Percentiles rank a stretch among this genome's conserved stretches.
Conservation (phyloP, 2,329 filamentous ascomycete genomes). For the Ophiostoma angusticollis region DNA sequence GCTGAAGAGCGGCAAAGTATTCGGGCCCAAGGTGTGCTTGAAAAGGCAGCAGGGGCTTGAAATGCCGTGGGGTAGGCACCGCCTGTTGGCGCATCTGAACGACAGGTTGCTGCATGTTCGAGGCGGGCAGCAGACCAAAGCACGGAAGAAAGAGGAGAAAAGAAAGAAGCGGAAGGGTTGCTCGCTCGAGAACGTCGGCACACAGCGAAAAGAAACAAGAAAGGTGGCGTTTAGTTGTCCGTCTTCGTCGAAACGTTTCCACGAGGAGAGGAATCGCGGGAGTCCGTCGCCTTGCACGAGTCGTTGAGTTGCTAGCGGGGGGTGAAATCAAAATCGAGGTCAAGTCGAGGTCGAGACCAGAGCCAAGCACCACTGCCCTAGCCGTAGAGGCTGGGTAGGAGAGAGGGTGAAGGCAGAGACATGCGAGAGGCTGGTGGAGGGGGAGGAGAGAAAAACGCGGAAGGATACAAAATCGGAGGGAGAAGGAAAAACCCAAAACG, state of each 20-base stretch:
- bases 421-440: background rate
- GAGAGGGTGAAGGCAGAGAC: conserved; percentile 7
- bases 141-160: conserved; percentile 1
- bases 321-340: background rate
- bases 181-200: too few species aligned
- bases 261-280: too few species aligned
- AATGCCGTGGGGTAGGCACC: conserved; percentile 32
- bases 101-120: conserved; percentile 28
- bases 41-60: conserved; percentile 23
- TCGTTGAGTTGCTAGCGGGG: background rate
- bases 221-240: too few species aligned
- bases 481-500: background rate
- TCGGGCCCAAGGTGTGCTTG: conserved; percentile 20
- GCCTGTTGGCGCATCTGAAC: conserved; percentile 36
- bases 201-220: background rate
- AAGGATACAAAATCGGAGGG: too few species aligned
- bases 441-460: background rate
- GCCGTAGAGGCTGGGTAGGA: conserved; percentile 14
- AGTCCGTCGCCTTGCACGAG: too few species aligned
- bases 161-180: background rate
- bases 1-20: conserved; percentile 16
- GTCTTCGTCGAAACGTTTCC: background rate
- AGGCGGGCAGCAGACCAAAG: conserved; percentile 5
- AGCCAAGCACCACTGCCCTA: conserved; percentile 8
- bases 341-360: background rate